Base-by-base conservation (phyloP, 78 protist genomes). In the Chrysochromulina parva region DNA sequence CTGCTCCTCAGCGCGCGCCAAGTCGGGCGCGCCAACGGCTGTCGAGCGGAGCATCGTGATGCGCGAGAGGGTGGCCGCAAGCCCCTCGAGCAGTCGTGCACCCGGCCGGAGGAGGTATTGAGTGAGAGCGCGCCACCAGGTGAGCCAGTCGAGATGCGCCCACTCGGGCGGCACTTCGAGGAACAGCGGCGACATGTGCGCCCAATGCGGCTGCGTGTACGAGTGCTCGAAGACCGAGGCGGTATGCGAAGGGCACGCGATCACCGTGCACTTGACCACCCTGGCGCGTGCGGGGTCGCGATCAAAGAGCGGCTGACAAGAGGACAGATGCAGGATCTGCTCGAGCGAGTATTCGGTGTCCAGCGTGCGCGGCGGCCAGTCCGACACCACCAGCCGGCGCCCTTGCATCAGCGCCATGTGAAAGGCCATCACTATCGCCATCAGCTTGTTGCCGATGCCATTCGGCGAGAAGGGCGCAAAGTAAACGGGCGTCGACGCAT, bases 141-240 rank as follows among this genome's bases (percentile, higher is more conserved):
- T 9, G 13, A n/a, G 28, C 76, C 76, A 67, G 20, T 3, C 2
- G 50, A 67, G 11, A 10, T n/a, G 76, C 48, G 50, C 5, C 76
- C 76, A 67, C 48, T 67, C 76, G 76, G 76, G 76, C 28, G 76
- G 76, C 48, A 67, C 50, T n/a, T 22, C 76, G 48, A 67, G 76
- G 48, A 67, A n/a, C 76, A 11, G 5, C 48, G 3, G 11, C 20
- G 76, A 67, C 50, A 11, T 28, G 76, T 67, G 76, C 47, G 47
- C 28, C 76, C 76, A 67, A 48, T 67, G 76, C 76, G 76, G 76
- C 76, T 67, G 76, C 48, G 76, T 67, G 50, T 4, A n/a, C 24
- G 22, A 4, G 76, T n/a, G 3, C 11, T 2, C 14, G 13, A 67
- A 67, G 76, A 28, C 3, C 47, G 47, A 26, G 76, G 48, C 76